These are phyloP conservation scores for Tetradesmus obliquus DNA, from an alignment of 139 green algal genomes.

Conservation along the genomic window DNA sequence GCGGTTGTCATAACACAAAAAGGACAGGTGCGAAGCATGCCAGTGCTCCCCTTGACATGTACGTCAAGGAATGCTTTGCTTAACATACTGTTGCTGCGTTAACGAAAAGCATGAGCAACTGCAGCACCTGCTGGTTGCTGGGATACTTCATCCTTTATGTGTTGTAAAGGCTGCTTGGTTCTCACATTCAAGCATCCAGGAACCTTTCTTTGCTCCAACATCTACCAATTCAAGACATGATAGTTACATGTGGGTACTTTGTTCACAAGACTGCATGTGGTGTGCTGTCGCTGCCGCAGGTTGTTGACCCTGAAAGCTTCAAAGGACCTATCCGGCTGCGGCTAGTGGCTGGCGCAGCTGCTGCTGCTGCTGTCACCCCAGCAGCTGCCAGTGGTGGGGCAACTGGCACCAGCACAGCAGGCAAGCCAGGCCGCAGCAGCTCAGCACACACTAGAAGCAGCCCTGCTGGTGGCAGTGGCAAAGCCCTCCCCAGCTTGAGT, in stretches of 20 bases:
- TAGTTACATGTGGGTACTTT: no score
- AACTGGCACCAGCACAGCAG: not conserved
- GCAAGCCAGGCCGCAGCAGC: not conserved
- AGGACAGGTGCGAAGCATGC: conserved; percentile 11
- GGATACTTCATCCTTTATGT: not conserved
- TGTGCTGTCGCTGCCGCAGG: not conserved
- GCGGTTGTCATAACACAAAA: conserved; percentile 30
- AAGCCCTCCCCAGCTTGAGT: no score
- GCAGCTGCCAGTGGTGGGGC: not conserved
- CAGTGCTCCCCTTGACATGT: no score
- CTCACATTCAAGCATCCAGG: not conserved
- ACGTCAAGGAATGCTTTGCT: not conserved
- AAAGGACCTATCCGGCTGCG: conserved; percentile 30
- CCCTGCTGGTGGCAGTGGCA: not conserved
- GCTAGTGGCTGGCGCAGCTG: not conserved
- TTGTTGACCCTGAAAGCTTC: conserved; percentile 16
- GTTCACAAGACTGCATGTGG: no score
- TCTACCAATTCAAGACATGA: no score
- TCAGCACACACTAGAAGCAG: not conserved
- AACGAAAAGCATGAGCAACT: not conserved
- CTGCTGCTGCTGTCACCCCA: not conserved
- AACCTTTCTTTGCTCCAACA: not conserved
- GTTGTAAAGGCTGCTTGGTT: not conserved
- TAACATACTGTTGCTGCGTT: no score
- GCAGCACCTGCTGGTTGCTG: not conserved